Base-by-base conservation (phyloP, 352 stramenopile genomes). In the Phytophthora podocarpi region DNA sequence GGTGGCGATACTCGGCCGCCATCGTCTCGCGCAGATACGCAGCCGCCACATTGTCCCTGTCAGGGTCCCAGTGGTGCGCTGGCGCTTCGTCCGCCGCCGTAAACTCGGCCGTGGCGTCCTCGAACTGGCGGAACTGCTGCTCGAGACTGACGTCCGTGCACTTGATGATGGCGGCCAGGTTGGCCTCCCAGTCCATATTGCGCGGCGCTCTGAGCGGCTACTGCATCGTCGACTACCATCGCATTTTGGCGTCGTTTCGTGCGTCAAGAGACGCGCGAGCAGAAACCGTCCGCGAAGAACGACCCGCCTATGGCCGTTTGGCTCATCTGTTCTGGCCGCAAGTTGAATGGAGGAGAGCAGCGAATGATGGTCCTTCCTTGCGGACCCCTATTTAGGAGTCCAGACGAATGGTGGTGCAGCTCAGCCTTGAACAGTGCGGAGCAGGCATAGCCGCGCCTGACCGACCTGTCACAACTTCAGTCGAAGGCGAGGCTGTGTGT, bases 151-250 rank as follows among this genome's bases (percentile, higher is more conserved):
- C 84, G 58, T 95, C 84, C 43, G 82, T 91, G 75, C 85, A 88
- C 60, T 89, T 87, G 75, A 95, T 92, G 57, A 91, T 80, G 28
- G 84, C 72, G 1, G 82, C 82, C 54, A 95, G 78, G 70, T 91
- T 92, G n/a, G n/a, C n/a, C n/a, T n/a, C n/a, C n/a, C n/a, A n/a
- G n/a, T n/a, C n/a, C n/a, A n/a, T n/a, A n/a, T n/a, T n/a, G n/a
- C n/a, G n/a, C n/a, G n/a, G n/a, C n/a, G n/a, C n/a, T n/a, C n/a
- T n/a, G n/a, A n/a, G n/a, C n/a, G n/a, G n/a, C n/a, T n/a, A n/a
- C n/a, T n/a, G n/a, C n/a, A n/a, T n/a, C n/a, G n/a, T n/a, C n/a
- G n/a, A n/a, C n/a, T n/a, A n/a, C n/a, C n/a, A n/a, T n/a, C n/a
- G n/a, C n/a, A n/a, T n/a, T n/a, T n/a, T n/a, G n/a, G n/a, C n/a